phyloP scores from a whole-genome alignment of 768 basidiomycete species.

The Calocybe indica region DNA sequence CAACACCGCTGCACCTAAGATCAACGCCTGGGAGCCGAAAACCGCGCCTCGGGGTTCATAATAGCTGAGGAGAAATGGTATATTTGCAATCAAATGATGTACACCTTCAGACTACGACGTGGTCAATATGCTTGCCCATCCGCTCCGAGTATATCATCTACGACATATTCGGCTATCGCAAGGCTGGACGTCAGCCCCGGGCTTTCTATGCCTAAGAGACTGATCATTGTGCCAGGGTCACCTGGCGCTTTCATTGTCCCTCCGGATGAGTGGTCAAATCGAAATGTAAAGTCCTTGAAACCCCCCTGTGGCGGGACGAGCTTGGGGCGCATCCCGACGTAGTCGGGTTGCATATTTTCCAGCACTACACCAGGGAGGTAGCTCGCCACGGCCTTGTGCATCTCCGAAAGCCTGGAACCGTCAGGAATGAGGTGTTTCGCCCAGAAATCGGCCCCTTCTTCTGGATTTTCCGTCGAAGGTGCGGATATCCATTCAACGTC shows the following conservation, averaged over 20 bases:
- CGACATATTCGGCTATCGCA: constrained; percentile 82
- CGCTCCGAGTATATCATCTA: constrained; percentile 46
- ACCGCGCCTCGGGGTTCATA: constrained; percentile 38
- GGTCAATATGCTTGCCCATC: constrained; percentile 6
- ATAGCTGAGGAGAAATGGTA: constrained; percentile 3
- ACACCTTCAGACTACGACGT: neutral
- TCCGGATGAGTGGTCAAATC: constrained; percentile 50
- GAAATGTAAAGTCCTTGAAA: constrained; percentile 82
- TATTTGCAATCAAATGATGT: constrained; percentile 4
- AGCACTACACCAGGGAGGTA: constrained; percentile 64
- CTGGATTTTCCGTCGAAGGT: constrained; percentile 26
- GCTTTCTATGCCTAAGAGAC: constrained; percentile 84
- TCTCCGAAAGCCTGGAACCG: constrained; percentile 53
- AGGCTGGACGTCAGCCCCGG: constrained; percentile 87
- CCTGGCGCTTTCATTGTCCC: constrained; percentile 17
- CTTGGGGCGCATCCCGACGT: constrained; percentile 85
- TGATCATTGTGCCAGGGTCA: constrained; percentile 55
- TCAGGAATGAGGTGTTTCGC: constrained; percentile 54
- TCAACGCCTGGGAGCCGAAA: constrained; percentile 80
- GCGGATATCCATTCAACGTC: constrained; percentile 85
- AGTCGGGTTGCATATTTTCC: constrained; percentile 71
- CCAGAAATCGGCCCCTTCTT: constrained; percentile 74
- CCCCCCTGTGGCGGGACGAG: constrained; percentile 65
- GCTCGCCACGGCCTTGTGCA: constrained; percentile 63
- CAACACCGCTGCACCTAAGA: constrained; percentile 80